phyloP scores from a whole-genome alignment of 2,329 filamentous ascomycete genomes.

The Curvularia verruculosa region DNA sequence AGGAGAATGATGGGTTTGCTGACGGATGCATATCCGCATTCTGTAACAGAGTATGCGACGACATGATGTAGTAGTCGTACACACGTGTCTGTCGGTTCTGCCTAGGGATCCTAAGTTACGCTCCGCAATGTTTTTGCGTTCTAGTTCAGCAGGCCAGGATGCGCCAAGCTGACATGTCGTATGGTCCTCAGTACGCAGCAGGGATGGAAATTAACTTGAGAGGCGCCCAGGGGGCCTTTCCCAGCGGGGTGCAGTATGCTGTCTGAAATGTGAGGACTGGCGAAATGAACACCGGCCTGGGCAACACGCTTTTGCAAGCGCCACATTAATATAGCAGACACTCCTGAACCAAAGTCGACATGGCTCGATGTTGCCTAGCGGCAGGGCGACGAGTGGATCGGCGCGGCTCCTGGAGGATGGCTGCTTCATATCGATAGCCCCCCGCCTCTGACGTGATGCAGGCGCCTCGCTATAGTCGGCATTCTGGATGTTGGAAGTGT shows the following conservation, averaged over 20 bases:
- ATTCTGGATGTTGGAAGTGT: constrained; percentile 1
- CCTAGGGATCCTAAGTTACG: neutral
- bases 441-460: constrained; percentile 17
- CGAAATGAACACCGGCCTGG: constrained; percentile 19
- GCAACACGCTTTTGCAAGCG: constrained; percentile 4
- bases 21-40: neutral
- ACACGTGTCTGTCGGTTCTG: neutral
- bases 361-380: constrained; percentile 12
- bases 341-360: constrained; percentile 13
- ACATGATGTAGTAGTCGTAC: no score
- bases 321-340: constrained; percentile 7
- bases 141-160: neutral
- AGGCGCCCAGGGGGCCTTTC: constrained; percentile 3
- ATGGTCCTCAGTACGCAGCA: constrained; percentile 10
- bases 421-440: constrained; percentile 12
- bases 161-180: constrained; percentile 2
- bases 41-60: constrained; percentile 2
- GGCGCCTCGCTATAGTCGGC: neutral
- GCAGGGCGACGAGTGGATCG: constrained; percentile 3
- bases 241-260: constrained; percentile 24
- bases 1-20: neutral
- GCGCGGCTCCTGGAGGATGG: constrained; percentile 1
- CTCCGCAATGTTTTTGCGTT: constrained; percentile 6
- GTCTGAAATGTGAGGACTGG: constrained; percentile 15
- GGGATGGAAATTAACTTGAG: constrained; percentile 10